Base-by-base conservation (phyloP, 1,284 basidiomycete genomes). In the Athelia sp. region DNA sequence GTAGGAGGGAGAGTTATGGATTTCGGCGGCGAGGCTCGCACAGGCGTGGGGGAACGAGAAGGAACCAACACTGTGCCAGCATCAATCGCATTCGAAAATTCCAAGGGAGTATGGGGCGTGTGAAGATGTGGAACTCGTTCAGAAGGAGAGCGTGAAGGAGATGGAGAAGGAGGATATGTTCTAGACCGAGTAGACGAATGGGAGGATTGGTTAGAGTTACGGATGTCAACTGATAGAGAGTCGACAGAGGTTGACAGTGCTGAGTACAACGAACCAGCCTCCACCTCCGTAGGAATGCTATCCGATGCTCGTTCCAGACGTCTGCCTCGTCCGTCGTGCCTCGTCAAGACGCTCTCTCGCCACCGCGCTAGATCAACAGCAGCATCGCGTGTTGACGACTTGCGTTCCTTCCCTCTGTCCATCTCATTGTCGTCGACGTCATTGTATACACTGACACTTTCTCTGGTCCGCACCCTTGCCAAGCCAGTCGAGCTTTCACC, bases 401-500 rank as follows among this genome's bases (percentile, higher is more conserved):
- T 71, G 45, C 67, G 55, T 45, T 75, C 72, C 56, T 69, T 72
- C 18, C 61, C 61, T 49, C 62, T 55, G 51, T 60, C 56, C 26
- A 59, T 51, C 21, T 72, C 72, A n/a, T 64, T 61, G 29, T 72
- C 70, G 40, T 66, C 57, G 22, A 48, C 48, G 46, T 56, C 61
- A 40, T 54, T 54, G 24, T 57, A 61, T 9, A 67, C 61, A 49
- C 62, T 68, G 3, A 57, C 54, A 51, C 66, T 73, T 46, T 83
- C 82, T 54, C 75, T 70, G 17, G 76, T 76, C 57, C 68, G 70
- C 18, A 75, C 72, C 43, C 77, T 72, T 49, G 83, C 81, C 52
- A 84, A 63, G 4, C 73, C 71, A 19, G 79, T 78, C 36, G 75
- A 71, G 61, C 83, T 86, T 63, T 75, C 79, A 62, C 87, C 82